Evolutionary conservation across 2,329 filamentous ascomycete genomes (phyloP).

Genomic region (Ophiocordyceps sinensis): DNA sequence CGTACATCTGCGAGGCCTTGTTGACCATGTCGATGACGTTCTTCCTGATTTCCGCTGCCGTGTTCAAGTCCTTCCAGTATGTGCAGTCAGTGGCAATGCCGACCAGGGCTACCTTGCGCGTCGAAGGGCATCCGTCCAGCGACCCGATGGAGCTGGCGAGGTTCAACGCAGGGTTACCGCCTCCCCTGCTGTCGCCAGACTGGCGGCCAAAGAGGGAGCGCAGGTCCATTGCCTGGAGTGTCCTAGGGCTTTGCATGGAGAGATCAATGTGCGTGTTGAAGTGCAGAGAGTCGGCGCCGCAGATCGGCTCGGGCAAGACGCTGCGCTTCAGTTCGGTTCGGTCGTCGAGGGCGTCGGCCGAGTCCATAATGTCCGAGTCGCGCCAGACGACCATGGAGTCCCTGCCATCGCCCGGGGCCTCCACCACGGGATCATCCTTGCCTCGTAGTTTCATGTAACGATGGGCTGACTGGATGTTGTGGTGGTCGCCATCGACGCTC

Average conservation of each 20-base stretch:
- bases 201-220: slow-evolving; percentile 59
- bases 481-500: slow-evolving; percentile 63
- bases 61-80: slow-evolving; percentile 61
- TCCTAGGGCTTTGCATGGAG: slow-evolving; percentile 34
- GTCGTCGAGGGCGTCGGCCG: slow-evolving; percentile 10
- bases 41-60: slow-evolving; percentile 41
- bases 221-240: slow-evolving; percentile 47
- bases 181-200: slow-evolving; percentile 54
- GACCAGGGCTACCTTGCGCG: slow-evolving; percentile 81
- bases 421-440: slow-evolving; percentile 52
- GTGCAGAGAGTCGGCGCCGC: slow-evolving; percentile 57
- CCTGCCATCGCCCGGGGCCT: slow-evolving; percentile 29
- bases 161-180: slow-evolving; percentile 55
- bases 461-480: slow-evolving; percentile 67
- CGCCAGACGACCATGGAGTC: slow-evolving; percentile 86
- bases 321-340: slow-evolving; percentile 53
- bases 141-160: slow-evolving; percentile 65
- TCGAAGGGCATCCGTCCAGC: slow-evolving; percentile 70
- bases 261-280: slow-evolving; percentile 72
- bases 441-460: slow-evolving; percentile 64
- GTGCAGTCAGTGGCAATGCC: slow-evolving; percentile 89
- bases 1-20: slow-evolving; percentile 73
- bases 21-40: slow-evolving; percentile 81
- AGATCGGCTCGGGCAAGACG: slow-evolving; percentile 33
- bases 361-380: slow-evolving; percentile 64